Evolutionary conservation across 2,329 filamentous ascomycete genomes (phyloP).

Genomic region (Colletotrichum shisoi): DNA sequence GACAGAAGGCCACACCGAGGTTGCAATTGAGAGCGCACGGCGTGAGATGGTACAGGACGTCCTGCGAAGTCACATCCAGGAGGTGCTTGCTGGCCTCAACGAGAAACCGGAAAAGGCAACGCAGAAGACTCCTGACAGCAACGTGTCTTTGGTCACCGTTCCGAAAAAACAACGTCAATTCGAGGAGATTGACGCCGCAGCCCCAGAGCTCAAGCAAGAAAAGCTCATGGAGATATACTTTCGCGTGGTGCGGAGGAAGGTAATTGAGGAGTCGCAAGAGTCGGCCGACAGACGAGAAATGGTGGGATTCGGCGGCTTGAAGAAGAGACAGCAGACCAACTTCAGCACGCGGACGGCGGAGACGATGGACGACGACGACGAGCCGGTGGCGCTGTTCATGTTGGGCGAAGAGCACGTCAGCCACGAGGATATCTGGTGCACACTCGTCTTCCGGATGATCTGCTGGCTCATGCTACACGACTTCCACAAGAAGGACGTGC

Average conservation of each 20-base stretch:
- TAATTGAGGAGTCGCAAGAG: constrained; percentile 49
- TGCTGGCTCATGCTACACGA: constrained; percentile 67
- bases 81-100: constrained; percentile 58
- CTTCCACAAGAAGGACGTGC: constrained; percentile 63
- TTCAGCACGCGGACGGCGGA: constrained; percentile 6
- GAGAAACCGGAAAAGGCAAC: constrained; percentile 35
- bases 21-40: constrained; percentile 35
- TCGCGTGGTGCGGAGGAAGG: constrained; percentile 51
- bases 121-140: background rate
- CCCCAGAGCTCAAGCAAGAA: constrained; percentile 59
- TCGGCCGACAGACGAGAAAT: constrained; percentile 43
- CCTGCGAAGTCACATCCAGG: constrained; percentile 59
- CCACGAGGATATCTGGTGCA: constrained; percentile 62
- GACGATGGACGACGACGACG: constrained; percentile 27
- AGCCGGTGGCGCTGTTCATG: background rate
- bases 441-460: constrained; percentile 64
- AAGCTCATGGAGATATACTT: constrained; percentile 65
- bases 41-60: constrained; percentile 55
- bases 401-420: constrained; percentile 21
- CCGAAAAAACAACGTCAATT: constrained; percentile 45
- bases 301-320: constrained; percentile 7
- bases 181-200: constrained; percentile 56
- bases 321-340: constrained; percentile 8
- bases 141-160: constrained; percentile 22
- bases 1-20: background rate